Evolutionary conservation across 768 basidiomycete genomes (phyloP).

Genomic region (Tylopilus rubrobrunneus): DNA sequence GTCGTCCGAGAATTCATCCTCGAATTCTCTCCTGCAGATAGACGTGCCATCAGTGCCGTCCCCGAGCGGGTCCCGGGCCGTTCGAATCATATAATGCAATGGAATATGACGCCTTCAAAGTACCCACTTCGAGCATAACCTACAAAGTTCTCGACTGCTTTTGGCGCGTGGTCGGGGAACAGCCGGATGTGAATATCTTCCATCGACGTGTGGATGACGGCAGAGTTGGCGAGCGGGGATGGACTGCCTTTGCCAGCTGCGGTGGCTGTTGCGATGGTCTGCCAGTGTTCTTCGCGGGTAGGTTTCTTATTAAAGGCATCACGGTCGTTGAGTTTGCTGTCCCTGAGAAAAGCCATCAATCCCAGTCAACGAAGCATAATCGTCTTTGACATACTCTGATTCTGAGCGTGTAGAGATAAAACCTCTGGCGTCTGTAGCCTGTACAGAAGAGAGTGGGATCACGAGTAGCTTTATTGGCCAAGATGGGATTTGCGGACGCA

Average conservation of each 20-base stretch:
- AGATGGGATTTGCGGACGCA: conserved; percentile 91
- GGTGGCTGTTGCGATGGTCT: conserved; percentile 67
- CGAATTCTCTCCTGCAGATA: conserved; percentile 88
- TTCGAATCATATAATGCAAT: conserved; percentile 99
- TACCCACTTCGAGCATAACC: conserved; percentile 86
- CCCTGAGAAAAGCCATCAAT: conserved; percentile 41
- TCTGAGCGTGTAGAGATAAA: conserved; percentile 91
- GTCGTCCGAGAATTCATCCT: conserved; percentile 92
- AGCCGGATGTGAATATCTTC: conserved; percentile 89
- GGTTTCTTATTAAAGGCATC: conserved; percentile 99
- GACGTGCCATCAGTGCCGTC: conserved; percentile 91
- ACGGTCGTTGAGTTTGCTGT: conserved; percentile 82
- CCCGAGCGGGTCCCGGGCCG: conserved; percentile 91
- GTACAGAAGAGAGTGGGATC: conserved; percentile 94
- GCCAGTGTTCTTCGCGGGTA: conserved; percentile 94
- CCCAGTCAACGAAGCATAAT: background rate
- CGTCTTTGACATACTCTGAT: conserved; percentile 67
- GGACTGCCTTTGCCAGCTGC: conserved; percentile 48
- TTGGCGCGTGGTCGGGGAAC: conserved; percentile 91
- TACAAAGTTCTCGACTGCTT: conserved; percentile 97
- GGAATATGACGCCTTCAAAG: conserved; percentile 92
- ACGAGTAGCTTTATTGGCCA: conserved; percentile 77
- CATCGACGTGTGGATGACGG: conserved; percentile 91
- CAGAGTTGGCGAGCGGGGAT: conserved; percentile 70
- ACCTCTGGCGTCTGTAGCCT: conserved; percentile 87